Evolutionary conservation across 805 yeast genomes (phyloP), one percentile per base, ranked within the genome.

Genomic region (Saccharomycopsis fermentans): DNA sequence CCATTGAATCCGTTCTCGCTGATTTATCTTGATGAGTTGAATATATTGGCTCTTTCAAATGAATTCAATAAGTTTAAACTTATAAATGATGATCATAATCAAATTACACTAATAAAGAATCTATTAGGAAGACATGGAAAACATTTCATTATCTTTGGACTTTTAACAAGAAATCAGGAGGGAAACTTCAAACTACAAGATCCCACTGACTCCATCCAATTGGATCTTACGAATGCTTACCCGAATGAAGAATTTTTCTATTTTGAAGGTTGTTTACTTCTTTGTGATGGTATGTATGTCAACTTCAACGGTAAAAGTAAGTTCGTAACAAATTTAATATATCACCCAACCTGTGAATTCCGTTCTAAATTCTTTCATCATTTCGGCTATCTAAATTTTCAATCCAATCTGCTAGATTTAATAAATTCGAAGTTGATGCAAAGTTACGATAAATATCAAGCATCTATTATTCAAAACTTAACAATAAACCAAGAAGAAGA

Each of bases 291-390:
- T 17, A 81, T 88, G 17, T 89, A 90, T 67, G 81, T 84, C 16
- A 83, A 84, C 2, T 79, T 82, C 17, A 82, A 84, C 1, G 68
- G 68, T 12, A 66, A 66, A 48, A 76, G 76, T 29, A 82, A 79
- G 54, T 90, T 94, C 67, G 82, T 85, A 63, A 95, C 86, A 0
- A 78, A 86, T 32, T 79, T 86, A 4, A 77, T 94, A 55, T 86
- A 87, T 2, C 96, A 90, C 60, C 98, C 99, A 2, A 90, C 94
- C 0, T 85, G 90, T 2, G 99, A 94, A 68, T 75, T 80, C 62
- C 76, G 97, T 59, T 83, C 78, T 8, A 70, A 67, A 0, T 77
- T 95, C 0, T 66, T 83, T 58, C 91, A 86, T 27, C 84, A 85
- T 0, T 83, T 83, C 60, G 98, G 96, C 0, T 79, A 86, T 63